Conservation (phyloP, 2,329 filamentous ascomycete genomes). For the Orbilia oligospora region DNA sequence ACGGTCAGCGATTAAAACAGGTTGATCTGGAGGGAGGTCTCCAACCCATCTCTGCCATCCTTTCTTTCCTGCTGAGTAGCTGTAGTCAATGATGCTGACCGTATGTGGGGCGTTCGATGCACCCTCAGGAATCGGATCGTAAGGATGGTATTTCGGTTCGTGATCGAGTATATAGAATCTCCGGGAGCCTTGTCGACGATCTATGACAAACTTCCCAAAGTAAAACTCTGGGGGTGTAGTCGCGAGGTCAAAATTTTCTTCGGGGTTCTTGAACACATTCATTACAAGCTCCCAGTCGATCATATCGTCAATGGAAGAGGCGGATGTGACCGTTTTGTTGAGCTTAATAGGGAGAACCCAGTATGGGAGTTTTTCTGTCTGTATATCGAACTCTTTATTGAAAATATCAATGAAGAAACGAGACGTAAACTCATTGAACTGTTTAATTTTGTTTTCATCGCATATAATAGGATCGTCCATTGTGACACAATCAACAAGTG, state of each 20-base stretch:
- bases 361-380: conserved; percentile 79
- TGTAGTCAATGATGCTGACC: conserved; percentile 84
- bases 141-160: conserved; percentile 74
- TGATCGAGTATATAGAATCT: conserved; percentile 74
- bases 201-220: conserved; percentile 72
- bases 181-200: conserved; percentile 75
- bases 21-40: conserved; percentile 77
- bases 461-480: conserved; percentile 69
- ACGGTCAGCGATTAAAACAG: conserved; percentile 82
- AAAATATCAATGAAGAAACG: conserved; percentile 86
- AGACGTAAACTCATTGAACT: conserved; percentile 80
- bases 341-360: conserved; percentile 78
- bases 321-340: conserved; percentile 51
- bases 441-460: conserved; percentile 69
- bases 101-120: conserved; percentile 70
- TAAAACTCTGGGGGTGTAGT: conserved; percentile 71
- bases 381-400: conserved; percentile 83
- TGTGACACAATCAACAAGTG: conserved; percentile 72
- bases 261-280: conserved; percentile 66
- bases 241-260: conserved; percentile 67
- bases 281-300: conserved; percentile 77
- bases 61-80: conserved; percentile 80
- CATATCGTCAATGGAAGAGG: conserved; percentile 63
- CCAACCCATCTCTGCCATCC: conserved; percentile 70
- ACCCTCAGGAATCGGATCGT: conserved; percentile 75